Conservation (phyloP, 768 basidiomycete species). For the Agaricus sinodeliciosus region DNA sequence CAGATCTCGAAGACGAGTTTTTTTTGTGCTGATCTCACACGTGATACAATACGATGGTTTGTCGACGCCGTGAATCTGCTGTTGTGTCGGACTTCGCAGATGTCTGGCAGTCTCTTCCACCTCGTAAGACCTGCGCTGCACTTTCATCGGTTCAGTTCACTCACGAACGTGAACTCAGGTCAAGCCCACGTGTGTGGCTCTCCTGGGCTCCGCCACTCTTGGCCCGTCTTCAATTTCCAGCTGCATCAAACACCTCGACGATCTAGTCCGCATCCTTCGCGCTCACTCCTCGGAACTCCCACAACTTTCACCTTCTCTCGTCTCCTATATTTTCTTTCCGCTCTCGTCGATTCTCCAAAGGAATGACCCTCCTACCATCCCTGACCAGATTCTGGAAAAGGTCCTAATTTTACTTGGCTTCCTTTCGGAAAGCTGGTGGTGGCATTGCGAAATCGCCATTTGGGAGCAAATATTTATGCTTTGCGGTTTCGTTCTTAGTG, state of each 20-base stretch:
- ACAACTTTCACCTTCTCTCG: conserved; percentile 46
- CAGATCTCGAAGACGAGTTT: no score
- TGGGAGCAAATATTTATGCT: conserved; percentile 89
- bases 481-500: conserved; percentile 56
- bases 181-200: conserved; percentile 75
- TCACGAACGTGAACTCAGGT: conserved; percentile 25
- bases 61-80: no score
- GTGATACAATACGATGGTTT: no score
- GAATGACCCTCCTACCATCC: conserved; percentile 60
- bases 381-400: conserved; percentile 75
- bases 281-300: conserved; percentile 30
- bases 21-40: no score
- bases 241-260: conserved; percentile 45
- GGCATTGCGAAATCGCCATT: conserved; percentile 59
- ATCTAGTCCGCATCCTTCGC: conserved; percentile 44
- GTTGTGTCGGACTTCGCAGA: neutral
- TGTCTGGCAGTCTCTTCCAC: conserved; percentile 4
- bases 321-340: conserved; percentile 86
- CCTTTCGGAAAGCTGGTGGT: conserved; percentile 79
- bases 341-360: conserved; percentile 79
- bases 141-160: neutral
- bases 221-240: conserved; percentile 44
- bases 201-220: conserved; percentile 66
- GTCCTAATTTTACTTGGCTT: conserved; percentile 51
- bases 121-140: neutral